Base-by-base conservation (phyloP, 2,329 filamentous ascomycete genomes). In the Corniculantispora saksenae region DNA sequence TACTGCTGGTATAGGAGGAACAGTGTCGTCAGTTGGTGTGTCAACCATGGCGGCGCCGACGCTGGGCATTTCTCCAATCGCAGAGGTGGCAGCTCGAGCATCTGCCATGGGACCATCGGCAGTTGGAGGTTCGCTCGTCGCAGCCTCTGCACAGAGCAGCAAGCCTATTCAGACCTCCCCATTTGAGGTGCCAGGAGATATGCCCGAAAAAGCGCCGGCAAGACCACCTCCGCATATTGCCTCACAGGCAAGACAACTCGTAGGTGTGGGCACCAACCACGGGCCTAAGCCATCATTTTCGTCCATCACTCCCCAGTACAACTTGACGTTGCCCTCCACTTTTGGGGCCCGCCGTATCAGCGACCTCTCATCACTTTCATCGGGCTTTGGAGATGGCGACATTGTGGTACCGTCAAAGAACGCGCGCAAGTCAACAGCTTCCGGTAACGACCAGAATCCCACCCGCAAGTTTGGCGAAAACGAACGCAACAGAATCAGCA, bases 321-420 rank as follows among this genome's bases (percentile, higher is more conserved):
- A 62, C 23, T 77, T 15, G 75, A 79, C 61, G 67, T 78, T 23
- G 71, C 76, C 29, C 77, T 76, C 25, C 74, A 77, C 61, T 75
- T 76, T 0, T 75, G 76, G 74, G 27, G 43, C 74, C 3, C 79
- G 81, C 38, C 78, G 81, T 9, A 72, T 76, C 4, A 86, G 83
- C 66, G 82, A 83, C 56, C 70, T 87, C 38, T 89, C 87, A 0
- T 89, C 86, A 0, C 77, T 89, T 4, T 89, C 87, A 0, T 89
- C 87, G 0, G 87, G 86, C 8, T 89, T 89, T 67, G 87, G 87
- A 21, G 86, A 89, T 69, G 85, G 82, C 27, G 84, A 88, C 53
- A 85, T 88, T 32, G 80, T 86, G 38, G 73, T 84, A 29, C 79
- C 80, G 7, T 76, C 74, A 68, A 75, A 64, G 63, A 71, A 61